These are phyloP conservation scores for Quercus alba DNA, from an alignment of 306 rosid genomes.

Conservation along the genomic window DNA sequence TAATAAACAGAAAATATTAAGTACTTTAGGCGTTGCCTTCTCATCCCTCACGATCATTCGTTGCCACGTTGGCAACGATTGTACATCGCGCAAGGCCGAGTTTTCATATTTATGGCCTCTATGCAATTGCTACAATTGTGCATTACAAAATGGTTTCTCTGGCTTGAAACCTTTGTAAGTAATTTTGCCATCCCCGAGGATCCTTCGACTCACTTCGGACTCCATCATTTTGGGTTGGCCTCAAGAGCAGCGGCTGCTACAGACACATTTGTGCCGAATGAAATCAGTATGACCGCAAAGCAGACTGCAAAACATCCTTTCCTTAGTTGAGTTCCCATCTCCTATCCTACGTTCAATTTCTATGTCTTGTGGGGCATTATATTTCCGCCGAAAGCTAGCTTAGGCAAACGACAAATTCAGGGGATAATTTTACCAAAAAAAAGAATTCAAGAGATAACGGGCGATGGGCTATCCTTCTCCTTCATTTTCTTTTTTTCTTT, in stretches of 20 bases:
- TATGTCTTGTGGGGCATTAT: neutral
- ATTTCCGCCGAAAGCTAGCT: neutral
- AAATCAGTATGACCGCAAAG: neutral
- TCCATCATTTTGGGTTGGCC: neutral
- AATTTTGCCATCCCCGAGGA: neutral
- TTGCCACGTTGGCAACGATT: neutral
- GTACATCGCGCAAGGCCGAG: neutral
- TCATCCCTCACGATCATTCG: neutral
- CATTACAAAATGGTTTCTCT: neutral
- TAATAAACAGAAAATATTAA: no score
- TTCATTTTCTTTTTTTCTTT: no score
- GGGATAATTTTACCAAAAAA: no score
- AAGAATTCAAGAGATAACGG: no score
- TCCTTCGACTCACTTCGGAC: neutral
- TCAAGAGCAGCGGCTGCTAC: neutral
- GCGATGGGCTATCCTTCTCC: no score
- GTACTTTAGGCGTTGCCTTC: neutral
- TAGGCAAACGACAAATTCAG: neutral
- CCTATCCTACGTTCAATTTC: neutral
- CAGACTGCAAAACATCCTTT: neutral
- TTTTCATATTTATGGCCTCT: neutral
- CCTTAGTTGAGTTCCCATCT: neutral
- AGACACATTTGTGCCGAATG: neutral
- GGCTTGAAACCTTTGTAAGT: no score
- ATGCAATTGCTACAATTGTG: neutral